Base-by-base conservation (phyloP, 192 early-diverging fungal genomes). In the Neocallimastix lanati region DNA sequence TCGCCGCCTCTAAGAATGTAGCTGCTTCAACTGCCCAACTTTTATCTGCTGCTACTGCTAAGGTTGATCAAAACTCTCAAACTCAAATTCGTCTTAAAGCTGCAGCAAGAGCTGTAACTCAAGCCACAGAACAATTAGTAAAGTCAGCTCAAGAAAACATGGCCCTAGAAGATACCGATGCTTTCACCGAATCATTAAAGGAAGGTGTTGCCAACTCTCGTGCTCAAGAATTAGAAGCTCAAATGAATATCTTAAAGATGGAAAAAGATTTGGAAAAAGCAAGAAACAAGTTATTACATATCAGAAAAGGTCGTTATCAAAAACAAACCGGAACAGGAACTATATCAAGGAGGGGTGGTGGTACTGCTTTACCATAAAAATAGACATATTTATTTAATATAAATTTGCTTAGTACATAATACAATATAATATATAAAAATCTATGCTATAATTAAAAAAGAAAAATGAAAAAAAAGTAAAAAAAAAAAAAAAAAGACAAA, bases 181-280 rank as follows among this genome's bases (percentile, higher is more conserved):
- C 28, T 29, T 18, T 76, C 37, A 76, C 78, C 28, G 30, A 29
- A 29, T 40, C 40, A 29, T 76, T 79, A 76, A 76, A 40, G 78
- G 29, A 29, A 6, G 28, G 33, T 13, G 28, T 79, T 21, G 79
- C 78, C 18, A 80, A 29, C 36, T 30, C 29, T 80, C 78, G 16
- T 78, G 79, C 29, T 29, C 28, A 25, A 37, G 29, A 30, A 50
- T 76, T 90, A 86, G 87, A 90, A 78, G 88, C 88, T 7, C 87
- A 88, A 77, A 82, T 90, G 76, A 82, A 80, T 7, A 86, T 90
- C 28, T 78, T 90, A 78, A 85, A 85, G 81, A 87, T 90, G 86
- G 89, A 90, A 82, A 86, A 86, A 79, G 89, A 90, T 81, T 82
- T 90, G 16, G 87, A 89, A 78, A 80, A 80, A 76, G 89, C 89